phyloP scores from a whole-genome alignment of 1,139 yeast species.

The Kurtzmaniella quercitrusa region DNA sequence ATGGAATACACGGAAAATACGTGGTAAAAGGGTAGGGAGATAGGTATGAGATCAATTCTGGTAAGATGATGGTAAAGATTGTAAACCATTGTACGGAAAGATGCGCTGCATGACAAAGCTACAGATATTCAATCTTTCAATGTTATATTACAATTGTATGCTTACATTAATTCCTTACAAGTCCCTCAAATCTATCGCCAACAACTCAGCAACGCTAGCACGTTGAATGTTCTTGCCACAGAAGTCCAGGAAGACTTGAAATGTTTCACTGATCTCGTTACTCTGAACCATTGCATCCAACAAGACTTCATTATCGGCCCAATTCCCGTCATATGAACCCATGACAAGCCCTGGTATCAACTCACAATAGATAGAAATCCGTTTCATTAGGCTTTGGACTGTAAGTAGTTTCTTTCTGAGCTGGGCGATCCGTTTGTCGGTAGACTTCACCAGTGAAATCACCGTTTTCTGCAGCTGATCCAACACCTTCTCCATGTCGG shows the following conservation, averaged over 20 bases:
- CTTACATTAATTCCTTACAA: neutral
- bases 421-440: constrained; percentile 7
- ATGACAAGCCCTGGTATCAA: constrained; percentile 25
- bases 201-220: neutral
- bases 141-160: neutral
- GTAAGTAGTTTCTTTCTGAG: constrained; percentile 1
- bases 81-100: too few relatives aligned
- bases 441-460: constrained; percentile 4
- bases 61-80: too few relatives aligned
- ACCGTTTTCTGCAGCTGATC: neutral
- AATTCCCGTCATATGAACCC: constrained; percentile 19
- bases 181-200: neutral
- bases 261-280: constrained; percentile 13
- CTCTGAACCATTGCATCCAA: constrained; percentile 23
- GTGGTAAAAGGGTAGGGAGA: too few relatives aligned
- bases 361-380: constrained; percentile 6
- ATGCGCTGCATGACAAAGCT: too few relatives aligned
- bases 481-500: neutral
- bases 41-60: too few relatives aligned
- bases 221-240: neutral
- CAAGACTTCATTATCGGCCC: constrained; percentile 19
- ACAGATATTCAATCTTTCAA: too few relatives aligned
- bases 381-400: constrained; percentile 3
- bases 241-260: neutral
- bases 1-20: too few relatives aligned